Evolutionary conservation across 768 basidiomycete genomes (phyloP).

Genomic region (Lactarius deliciosus): DNA sequence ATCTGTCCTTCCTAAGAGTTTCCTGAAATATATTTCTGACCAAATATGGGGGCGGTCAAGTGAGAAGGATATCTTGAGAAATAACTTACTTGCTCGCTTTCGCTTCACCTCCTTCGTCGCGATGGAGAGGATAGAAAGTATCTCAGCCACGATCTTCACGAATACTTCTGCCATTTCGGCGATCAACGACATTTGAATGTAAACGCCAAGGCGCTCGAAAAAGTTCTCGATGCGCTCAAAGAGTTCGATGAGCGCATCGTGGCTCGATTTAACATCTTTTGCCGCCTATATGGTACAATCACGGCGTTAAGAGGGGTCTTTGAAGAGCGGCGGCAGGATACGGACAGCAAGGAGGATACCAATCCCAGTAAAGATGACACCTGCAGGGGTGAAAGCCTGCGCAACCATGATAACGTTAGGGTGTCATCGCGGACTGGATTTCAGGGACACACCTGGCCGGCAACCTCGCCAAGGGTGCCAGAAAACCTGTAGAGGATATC

Average conservation of each 20-base stretch:
- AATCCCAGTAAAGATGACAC: neutral
- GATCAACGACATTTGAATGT: neutral
- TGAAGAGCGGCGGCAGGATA: neutral
- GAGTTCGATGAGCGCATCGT: conserved; percentile 8
- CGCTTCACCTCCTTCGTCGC: conserved; percentile 7
- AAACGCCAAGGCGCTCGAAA: conserved; percentile 7
- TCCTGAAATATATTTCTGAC: no score
- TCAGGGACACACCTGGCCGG: neutral
- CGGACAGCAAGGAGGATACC: neutral
- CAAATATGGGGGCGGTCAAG: no score
- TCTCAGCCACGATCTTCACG: conserved; percentile 5
- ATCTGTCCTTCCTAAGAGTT: no score
- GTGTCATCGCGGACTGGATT: neutral
- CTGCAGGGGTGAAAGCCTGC: neutral
- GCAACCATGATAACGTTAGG: neutral
- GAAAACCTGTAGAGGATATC: neutral
- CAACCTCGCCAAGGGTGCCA: neutral
- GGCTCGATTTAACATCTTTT: neutral
- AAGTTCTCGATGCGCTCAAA: conserved; percentile 3
- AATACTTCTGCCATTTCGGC: neutral
- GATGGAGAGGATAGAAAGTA: conserved; percentile 8
- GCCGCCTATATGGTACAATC: neutral
- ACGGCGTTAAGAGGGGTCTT: neutral
- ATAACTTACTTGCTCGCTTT: neutral
- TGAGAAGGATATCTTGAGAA: neutral